These are phyloP conservation scores for Silene noctiflora DNA, from an alignment of 179 eudicot species.

Conservation along the genomic window DNA sequence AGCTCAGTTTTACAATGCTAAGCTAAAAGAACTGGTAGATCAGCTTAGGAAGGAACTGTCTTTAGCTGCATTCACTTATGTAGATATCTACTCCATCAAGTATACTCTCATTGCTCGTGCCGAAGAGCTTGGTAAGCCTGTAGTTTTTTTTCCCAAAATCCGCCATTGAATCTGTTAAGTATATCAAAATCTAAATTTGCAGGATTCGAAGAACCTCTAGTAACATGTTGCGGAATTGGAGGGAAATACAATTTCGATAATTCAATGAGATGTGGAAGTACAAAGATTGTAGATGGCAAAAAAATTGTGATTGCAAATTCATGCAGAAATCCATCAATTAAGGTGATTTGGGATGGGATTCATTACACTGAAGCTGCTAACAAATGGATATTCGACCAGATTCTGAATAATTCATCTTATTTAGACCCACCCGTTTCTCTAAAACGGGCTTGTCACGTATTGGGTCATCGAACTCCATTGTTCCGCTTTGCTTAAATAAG, in stretches of 20 bases:
- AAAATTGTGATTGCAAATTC: conserved; percentile 44
- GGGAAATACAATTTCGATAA: conserved; percentile 50
- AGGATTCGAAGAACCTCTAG: conserved; percentile 51
- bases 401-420: conserved; percentile 31
- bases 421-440: conserved; percentile 47
- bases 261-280: conserved; percentile 49
- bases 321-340: conserved; percentile 40
- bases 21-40: conserved; percentile 46
- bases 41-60: conserved; percentile 59
- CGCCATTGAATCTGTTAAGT: too few relatives aligned
- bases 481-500: too few relatives aligned
- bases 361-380: conserved; percentile 68
- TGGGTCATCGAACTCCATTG: neutral
- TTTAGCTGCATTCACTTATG: conserved; percentile 63
- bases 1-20: conserved; percentile 58
- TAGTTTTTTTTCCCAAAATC: too few relatives aligned
- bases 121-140: conserved; percentile 43
- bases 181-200: too few relatives aligned
- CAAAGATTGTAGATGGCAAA: conserved; percentile 39
- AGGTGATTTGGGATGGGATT: conserved; percentile 66
- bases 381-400: conserved; percentile 42
- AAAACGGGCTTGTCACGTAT: conserved; percentile 34
- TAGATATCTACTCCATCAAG: conserved; percentile 68
- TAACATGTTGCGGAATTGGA: conserved; percentile 60
- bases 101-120: conserved; percentile 55